Conservation (phyloP, 352 stramenopile genomes). For the Halophytophthora polymorphica region DNA sequence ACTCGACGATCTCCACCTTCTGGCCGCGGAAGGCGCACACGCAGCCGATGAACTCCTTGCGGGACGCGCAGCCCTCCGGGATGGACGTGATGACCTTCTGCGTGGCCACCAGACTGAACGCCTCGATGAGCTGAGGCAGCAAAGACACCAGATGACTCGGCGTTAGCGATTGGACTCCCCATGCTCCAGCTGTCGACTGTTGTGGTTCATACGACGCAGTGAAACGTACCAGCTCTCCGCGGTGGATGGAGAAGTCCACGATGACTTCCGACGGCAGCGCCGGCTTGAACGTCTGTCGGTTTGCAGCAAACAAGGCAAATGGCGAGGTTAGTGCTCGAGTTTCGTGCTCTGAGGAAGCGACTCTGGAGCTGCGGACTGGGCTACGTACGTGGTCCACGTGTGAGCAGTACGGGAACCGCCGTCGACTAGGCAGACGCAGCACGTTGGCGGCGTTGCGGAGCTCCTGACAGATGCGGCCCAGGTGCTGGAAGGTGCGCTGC, state of each 20-base stretch:
- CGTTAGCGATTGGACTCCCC: background rate
- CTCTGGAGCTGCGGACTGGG: background rate
- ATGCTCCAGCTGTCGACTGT: background rate
- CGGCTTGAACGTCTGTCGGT: slow-evolving; percentile 63
- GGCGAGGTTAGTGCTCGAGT: slow-evolving; percentile 1
- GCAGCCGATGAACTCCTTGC: slow-evolving; percentile 77
- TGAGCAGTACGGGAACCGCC: slow-evolving; percentile 78
- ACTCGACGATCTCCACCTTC: slow-evolving; percentile 76
- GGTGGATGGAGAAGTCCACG: slow-evolving; percentile 82
- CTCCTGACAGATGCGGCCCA: slow-evolving; percentile 55
- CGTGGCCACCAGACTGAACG: slow-evolving; percentile 54
- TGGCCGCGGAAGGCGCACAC: slow-evolving; percentile 75
- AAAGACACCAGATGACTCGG: background rate
- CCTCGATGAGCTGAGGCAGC: slow-evolving; percentile 64
- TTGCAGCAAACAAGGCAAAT: slow-evolving; percentile 2
- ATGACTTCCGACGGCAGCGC: slow-evolving; percentile 66
- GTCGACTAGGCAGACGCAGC: slow-evolving; percentile 64
- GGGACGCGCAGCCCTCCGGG: slow-evolving; percentile 59
- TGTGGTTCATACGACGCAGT: background rate
- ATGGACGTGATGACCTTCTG: slow-evolving; percentile 54
- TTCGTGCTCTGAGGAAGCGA: background rate
- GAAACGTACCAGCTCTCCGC: slow-evolving; percentile 60
- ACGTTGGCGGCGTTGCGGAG: slow-evolving; percentile 71
- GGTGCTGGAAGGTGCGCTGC: slow-evolving; percentile 44
- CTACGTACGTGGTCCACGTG: slow-evolving; percentile 75